Percentiles rank a stretch among this genome's conserved stretches.
Conservation (phyloP, 129 eudicot species). For the Flaveria robusta region DNA sequence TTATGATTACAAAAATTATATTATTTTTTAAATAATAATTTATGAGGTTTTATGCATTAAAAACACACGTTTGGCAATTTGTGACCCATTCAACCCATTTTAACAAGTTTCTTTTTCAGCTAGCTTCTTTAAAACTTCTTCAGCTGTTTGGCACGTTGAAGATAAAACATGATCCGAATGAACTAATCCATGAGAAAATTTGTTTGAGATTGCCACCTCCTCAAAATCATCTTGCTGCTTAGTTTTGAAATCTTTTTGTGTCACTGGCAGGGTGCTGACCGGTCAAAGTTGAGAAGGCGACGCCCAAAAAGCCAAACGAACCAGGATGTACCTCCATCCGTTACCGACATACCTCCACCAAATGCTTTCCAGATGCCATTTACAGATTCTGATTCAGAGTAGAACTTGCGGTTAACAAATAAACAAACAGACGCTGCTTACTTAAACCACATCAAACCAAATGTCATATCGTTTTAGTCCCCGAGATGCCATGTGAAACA, state of each 20-base stretch:
- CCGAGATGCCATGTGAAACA: constrained; percentile 12
- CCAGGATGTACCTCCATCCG: constrained; percentile 54
- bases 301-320: constrained; percentile 40
- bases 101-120: not conserved
- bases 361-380: constrained; percentile 71
- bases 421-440: not conserved
- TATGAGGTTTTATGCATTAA: not conserved
- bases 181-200: not conserved
- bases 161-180: too few relatives aligned
- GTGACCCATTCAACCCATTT: not conserved
- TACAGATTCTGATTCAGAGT: constrained; percentile 76
- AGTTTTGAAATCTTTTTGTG: not conserved
- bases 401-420: constrained; percentile 23
- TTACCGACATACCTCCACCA: constrained; percentile 68
- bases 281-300: constrained; percentile 49
- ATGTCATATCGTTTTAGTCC: not conserved
- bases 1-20: not conserved
- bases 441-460: constrained; percentile 14
- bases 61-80: not conserved
- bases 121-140: not conserved
- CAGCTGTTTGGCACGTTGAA: too few relatives aligned
- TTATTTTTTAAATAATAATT: not conserved
- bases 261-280: constrained; percentile 41
- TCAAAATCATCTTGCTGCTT: constrained; percentile 5
- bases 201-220: not conserved